Conservation (phyloP, 257 asterid species). For the Mitragyna speciosa region DNA sequence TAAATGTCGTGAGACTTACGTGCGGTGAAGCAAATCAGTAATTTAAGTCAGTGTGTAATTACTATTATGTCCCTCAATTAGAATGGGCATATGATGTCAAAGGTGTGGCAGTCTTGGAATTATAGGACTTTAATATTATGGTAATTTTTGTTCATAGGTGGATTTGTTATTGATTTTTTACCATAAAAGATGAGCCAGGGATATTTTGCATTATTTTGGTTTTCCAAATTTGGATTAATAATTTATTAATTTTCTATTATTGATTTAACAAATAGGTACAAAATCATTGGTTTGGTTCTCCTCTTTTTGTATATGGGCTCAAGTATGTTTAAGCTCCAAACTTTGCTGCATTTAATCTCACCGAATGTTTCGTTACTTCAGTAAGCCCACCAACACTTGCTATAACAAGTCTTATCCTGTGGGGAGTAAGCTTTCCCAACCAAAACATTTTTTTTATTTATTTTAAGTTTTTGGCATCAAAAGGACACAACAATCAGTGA, state of each 20-base stretch:
- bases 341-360: too few species aligned
- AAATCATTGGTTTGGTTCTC: too few species aligned
- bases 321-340: too few species aligned
- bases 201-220: background rate
- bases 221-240: background rate
- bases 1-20: background rate
- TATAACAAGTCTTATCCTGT: too few species aligned
- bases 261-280: background rate
- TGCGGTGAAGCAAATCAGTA: background rate
- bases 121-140: background rate
- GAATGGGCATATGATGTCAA: background rate
- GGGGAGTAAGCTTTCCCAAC: too few species aligned
- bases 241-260: background rate
- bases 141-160: background rate
- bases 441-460: too few species aligned
- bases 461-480: too few species aligned
- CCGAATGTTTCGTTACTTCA: too few species aligned
- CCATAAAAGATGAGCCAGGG: background rate
- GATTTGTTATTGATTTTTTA: background rate
- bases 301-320: too few species aligned
- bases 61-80: background rate
- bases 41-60: background rate
- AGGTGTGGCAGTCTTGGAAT: background rate
- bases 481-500: too few species aligned
- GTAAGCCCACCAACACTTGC: too few species aligned